Evolutionary conservation across 257 asterid species (phyloP).

Genomic region (Gentiana straminea): DNA sequence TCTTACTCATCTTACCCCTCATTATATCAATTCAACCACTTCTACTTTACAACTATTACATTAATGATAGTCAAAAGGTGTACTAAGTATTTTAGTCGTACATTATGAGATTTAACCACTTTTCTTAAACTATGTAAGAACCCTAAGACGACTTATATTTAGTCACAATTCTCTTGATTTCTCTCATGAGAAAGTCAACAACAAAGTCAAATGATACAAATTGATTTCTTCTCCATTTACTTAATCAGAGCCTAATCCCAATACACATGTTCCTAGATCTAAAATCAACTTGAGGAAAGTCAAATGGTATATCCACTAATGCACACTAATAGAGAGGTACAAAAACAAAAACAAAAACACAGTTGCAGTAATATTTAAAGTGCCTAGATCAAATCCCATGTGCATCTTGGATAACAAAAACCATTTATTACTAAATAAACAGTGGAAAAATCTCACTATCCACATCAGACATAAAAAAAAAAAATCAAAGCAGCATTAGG

Average conservation of each 20-base stretch:
- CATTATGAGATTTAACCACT: too few relatives aligned
- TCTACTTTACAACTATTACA: too few relatives aligned
- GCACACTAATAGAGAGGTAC: background rate
- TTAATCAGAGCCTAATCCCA: background rate
- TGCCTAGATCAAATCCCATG: constrained; percentile 8
- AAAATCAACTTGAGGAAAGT: background rate
- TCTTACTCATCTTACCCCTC: too few relatives aligned
- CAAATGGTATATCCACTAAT: constrained; percentile 3
- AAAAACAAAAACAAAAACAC: background rate
- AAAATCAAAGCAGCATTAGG: background rate
- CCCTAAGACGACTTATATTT: too few relatives aligned
- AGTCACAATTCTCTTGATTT: background rate
- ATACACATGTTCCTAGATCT: background rate
- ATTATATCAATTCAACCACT: too few relatives aligned
- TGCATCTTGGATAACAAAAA: background rate
- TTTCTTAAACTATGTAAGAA: too few relatives aligned
- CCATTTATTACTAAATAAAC: background rate
- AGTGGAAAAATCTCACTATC: background rate
- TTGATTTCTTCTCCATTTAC: too few relatives aligned
- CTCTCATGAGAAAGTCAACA: too few relatives aligned
- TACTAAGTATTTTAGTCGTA: too few relatives aligned
- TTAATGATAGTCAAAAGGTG: too few relatives aligned
- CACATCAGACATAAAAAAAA: background rate
- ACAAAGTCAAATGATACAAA: too few relatives aligned
- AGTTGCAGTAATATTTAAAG: background rate